Conservation (phyloP, 2,329 filamentous ascomycete genomes). For the Ceratocystis cubensis region DNA sequence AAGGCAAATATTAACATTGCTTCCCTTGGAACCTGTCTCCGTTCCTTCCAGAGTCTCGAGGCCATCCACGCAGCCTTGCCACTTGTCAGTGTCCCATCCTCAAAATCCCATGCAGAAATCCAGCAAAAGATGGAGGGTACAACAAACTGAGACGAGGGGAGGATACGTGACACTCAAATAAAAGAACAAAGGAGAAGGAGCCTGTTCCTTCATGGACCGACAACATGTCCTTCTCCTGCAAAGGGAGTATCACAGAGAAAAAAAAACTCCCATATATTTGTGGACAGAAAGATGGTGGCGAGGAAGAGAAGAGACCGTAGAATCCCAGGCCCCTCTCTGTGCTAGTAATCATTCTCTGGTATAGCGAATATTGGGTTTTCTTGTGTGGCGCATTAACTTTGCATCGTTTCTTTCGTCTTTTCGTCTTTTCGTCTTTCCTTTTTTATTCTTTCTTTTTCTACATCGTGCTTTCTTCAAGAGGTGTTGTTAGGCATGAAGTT, state of each 20-base stretch:
- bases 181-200: constrained; percentile 1
- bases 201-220: background rate
- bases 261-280: background rate
- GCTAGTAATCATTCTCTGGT: too few species aligned
- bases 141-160: background rate
- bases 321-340: too few species aligned
- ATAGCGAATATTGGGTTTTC: too few species aligned
- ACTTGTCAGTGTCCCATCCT: constrained; percentile 3
- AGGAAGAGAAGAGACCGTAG: too few species aligned
- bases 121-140: background rate
- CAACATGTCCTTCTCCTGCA: too few species aligned
- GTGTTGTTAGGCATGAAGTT: background rate
- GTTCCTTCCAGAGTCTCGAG: background rate
- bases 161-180: background rate
- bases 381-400: too few species aligned
- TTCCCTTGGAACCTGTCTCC: background rate
- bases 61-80: background rate
- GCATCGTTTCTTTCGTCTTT: background rate
- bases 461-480: background rate
- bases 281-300: too few species aligned
- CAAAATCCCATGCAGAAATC: constrained; percentile 7
- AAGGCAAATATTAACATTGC: background rate
- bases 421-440: background rate
- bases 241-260: background rate
- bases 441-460: background rate